Conservation (phyloP, 257 asterid species). For the Petrea volubilis region DNA sequence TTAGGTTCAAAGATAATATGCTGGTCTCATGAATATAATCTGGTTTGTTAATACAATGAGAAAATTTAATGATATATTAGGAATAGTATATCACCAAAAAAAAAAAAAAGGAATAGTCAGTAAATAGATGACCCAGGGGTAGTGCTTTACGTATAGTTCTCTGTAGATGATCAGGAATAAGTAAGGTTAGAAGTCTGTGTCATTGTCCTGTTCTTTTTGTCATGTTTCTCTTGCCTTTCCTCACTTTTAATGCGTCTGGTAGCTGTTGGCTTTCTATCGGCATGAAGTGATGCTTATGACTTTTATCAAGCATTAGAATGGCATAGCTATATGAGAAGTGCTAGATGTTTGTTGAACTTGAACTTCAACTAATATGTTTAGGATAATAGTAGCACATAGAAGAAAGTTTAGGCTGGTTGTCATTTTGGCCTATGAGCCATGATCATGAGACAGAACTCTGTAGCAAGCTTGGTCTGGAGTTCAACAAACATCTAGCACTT, state of each 20-base stretch:
- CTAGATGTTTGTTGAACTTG: background rate
- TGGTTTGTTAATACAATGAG: background rate
- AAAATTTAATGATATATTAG: background rate
- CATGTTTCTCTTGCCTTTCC: background rate
- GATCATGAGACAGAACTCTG: too few species aligned
- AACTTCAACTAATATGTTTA: background rate
- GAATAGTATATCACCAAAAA: too few species aligned
- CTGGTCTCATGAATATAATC: background rate
- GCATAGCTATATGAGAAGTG: background rate
- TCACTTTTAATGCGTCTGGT: background rate
- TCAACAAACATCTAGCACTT: background rate
- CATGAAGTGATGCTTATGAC: background rate
- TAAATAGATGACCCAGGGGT: background rate
- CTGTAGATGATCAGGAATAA: background rate
- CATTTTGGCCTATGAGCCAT: too few species aligned
- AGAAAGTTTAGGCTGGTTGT: background rate
- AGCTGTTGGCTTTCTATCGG: background rate
- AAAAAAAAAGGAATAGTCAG: too few species aligned
- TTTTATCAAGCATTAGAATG: background rate
- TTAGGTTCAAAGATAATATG: conserved; percentile 1
- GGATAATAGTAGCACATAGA: background rate
- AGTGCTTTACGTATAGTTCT: background rate
- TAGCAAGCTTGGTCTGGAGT: too few species aligned
- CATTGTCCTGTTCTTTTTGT: background rate
- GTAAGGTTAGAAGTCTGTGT: background rate